phyloP scores from a whole-genome alignment of 768 basidiomycete genomes.

The Sistotremastrum suecicum region DNA sequence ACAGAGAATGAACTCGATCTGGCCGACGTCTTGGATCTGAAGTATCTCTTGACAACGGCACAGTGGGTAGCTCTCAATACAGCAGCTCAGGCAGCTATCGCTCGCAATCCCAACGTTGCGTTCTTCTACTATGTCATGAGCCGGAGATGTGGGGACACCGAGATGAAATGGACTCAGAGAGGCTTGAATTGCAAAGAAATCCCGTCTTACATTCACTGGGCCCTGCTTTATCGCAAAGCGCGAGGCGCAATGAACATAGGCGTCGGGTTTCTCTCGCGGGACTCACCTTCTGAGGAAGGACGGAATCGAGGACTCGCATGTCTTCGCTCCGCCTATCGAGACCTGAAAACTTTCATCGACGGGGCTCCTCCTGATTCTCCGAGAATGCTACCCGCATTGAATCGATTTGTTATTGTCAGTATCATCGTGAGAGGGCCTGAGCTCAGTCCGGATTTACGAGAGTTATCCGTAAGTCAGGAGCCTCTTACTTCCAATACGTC shows the following conservation, averaged over 20 bases:
- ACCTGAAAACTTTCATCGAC: conserved; percentile 38
- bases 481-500: too few relatives aligned
- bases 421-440: conserved; percentile 38
- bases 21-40: conserved; percentile 55
- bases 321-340: conserved; percentile 43
- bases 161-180: conserved; percentile 47
- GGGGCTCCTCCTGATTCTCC: conserved; percentile 49
- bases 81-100: conserved; percentile 31
- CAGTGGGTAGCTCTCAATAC: conserved; percentile 25
- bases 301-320: conserved; percentile 50
- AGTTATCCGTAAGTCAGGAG: conserved; percentile 30
- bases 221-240: conserved; percentile 46
- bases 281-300: background rate
- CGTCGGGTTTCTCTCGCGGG: conserved; percentile 9
- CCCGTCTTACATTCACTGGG: conserved; percentile 40
- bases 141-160: conserved; percentile 27
- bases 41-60: conserved; percentile 35
- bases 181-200: conserved; percentile 42
- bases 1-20: conserved; percentile 18
- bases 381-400: conserved; percentile 42
- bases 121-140: conserved; percentile 55
- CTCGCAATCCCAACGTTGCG: conserved; percentile 42
- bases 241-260: conserved; percentile 48
- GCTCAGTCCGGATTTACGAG: conserved; percentile 31
- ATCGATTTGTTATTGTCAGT: conserved; percentile 44